Base-by-base conservation (phyloP, 2,329 filamentous ascomycete species). In the Colletotrichum tanaceti region DNA sequence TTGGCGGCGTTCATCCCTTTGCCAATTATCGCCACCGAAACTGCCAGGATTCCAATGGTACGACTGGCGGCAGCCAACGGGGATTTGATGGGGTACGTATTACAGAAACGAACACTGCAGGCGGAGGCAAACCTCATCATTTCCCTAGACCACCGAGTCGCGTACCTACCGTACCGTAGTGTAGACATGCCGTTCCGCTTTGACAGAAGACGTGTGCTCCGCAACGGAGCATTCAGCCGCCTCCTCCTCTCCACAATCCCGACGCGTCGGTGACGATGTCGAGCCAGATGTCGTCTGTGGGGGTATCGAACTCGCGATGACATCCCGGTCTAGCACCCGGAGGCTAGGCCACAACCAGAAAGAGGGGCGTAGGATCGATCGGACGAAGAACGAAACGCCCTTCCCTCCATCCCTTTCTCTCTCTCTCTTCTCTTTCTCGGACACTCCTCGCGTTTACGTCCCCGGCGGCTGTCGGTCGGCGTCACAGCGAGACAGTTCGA, bases 281-380 rank as follows among this genome's bases (percentile, higher is more conserved):
- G 43, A n/a, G 44, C 57, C 28, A 38, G 44, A 49, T 38, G 28
- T 46, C 28, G 57, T 18, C 46, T 59, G 57, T 49, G 57, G 57
- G 57, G 57, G n/a, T 59, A 49, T 49, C 44, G 44, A 59, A 59
- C 43, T 32, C 57, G 14, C 57, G 20, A 59, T 49, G 57, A n/a
- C 43, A 59, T 59, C 43, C 54, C 14, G 14, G 57, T 22, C 32
- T 22, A 49, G 44, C 16, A 47, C 14, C 28, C 24, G 43, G 11
- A 59, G 35, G 43, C 57, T 59, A 59, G 28, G 28, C 43, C 43
- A 38, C 28, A 58, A 58, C 14, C 32, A 58, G 57, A 47, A 58
- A 20, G 57, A 58, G 57, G 57, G 57, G 57, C 57, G 57, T 39
- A 47, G 14, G 24, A 59, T 59, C 57, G 18, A 39, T 39, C n/a